phyloP scores from a whole-genome alignment of 2,329 filamentous ascomycete genomes.

The Parascedosporium putredinis region DNA sequence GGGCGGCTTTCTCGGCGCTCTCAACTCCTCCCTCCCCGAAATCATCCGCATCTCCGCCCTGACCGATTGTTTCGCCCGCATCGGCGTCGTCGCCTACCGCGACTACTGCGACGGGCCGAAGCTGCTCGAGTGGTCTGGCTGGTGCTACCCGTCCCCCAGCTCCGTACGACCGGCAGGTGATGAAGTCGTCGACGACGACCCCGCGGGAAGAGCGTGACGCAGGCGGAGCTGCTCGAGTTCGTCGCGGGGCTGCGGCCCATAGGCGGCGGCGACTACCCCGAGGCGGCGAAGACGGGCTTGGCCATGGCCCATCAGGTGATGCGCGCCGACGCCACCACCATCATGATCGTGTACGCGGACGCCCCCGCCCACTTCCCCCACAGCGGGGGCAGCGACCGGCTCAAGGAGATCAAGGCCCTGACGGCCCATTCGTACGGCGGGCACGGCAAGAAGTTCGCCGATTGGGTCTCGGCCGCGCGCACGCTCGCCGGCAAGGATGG shows the following conservation, averaged over 20 bases:
- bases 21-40: conserved; percentile 36
- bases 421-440: conserved; percentile 18
- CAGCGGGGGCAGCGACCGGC: conserved; percentile 18
- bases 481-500: conserved; percentile 19
- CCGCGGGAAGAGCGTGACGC: conserved; percentile 14
- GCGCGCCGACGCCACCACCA: conserved; percentile 34
- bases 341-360: conserved; percentile 39
- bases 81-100: conserved; percentile 39
- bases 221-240: conserved; percentile 25
- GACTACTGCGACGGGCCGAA: conserved; percentile 28
- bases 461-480: conserved; percentile 31
- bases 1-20: conserved; percentile 28
- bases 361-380: conserved; percentile 32
- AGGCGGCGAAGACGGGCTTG: conserved; percentile 38
- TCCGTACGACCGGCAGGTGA: conserved; percentile 8
- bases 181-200: not conserved
- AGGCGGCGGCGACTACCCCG: conserved; percentile 32
- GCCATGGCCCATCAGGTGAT: conserved; percentile 35
- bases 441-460: conserved; percentile 25
- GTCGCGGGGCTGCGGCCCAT: conserved; percentile 20
- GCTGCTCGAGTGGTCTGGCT: conserved; percentile 38
- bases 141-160: conserved; percentile 22
- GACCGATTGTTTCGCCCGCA: conserved; percentile 37
- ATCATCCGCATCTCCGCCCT: conserved; percentile 38
- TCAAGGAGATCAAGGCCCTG: conserved; percentile 18